A percentile compares a stretch with the other conserved stretches of the same genome.
Evolutionary conservation across 2,329 filamentous ascomycete genomes (phyloP).

Genomic region (Neurospora sp.): DNA sequence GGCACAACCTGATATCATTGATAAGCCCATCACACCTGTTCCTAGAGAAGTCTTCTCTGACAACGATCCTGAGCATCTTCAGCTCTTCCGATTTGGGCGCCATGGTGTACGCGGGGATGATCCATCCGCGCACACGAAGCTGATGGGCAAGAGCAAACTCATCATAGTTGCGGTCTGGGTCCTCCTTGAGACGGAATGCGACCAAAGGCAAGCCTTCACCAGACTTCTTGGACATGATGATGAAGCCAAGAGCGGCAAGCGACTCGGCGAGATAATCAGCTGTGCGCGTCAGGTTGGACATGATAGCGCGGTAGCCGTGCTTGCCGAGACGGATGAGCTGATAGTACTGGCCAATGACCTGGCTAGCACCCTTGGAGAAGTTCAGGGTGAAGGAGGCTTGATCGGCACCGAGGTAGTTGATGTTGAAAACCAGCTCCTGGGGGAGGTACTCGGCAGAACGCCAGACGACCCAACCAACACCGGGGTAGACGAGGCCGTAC

Average conservation of each 20-base stretch:
- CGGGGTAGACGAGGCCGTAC: slow-evolving; percentile 67
- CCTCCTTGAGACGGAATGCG: slow-evolving; percentile 66
- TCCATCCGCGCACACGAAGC: slow-evolving; percentile 79
- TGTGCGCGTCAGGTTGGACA: slow-evolving; percentile 84
- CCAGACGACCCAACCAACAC: slow-evolving; percentile 93
- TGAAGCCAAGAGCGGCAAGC: slow-evolving; percentile 66
- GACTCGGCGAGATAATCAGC: slow-evolving; percentile 75
- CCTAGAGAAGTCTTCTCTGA: slow-evolving; percentile 84
- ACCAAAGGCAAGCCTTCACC: slow-evolving; percentile 81
- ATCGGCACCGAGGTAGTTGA: slow-evolving; percentile 95
- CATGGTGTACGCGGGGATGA: slow-evolving; percentile 96
- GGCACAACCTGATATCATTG: slow-evolving; percentile 66
- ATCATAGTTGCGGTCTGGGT: slow-evolving; percentile 53
- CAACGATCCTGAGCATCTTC: slow-evolving; percentile 87
- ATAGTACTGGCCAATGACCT: slow-evolving; percentile 96
- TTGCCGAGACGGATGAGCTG: slow-evolving; percentile 92
- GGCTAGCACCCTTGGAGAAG: slow-evolving; percentile 90
- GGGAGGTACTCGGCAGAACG: slow-evolving; percentile 73
- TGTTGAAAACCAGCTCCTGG: slow-evolving; percentile 93
- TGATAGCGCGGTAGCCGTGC: slow-evolving; percentile 83
- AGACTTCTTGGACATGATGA: slow-evolving; percentile 74
- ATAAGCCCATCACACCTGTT: slow-evolving; percentile 72
- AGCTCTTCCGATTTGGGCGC: slow-evolving; percentile 73
- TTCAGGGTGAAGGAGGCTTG: slow-evolving; percentile 95
- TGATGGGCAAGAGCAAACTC: slow-evolving; percentile 77